Conservation (phyloP, 169 alveolate species). For the Plasmodium vivax region DNA sequence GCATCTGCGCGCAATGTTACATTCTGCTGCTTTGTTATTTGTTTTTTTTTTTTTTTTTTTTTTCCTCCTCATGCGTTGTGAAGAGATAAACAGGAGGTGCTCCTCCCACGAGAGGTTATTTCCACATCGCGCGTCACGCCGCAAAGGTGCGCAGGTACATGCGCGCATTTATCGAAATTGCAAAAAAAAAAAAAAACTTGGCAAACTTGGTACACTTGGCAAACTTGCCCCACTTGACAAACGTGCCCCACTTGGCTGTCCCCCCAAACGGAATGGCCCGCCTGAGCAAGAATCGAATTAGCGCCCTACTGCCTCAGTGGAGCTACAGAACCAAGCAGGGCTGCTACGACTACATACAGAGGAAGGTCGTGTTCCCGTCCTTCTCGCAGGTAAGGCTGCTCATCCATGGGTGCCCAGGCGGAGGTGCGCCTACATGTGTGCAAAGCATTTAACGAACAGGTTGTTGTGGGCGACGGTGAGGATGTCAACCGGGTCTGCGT, state of each 20-base stretch:
- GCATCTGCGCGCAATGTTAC: neutral
- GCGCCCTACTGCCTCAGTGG: conserved; percentile 30
- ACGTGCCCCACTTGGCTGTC: neutral
- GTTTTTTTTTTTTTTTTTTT: neutral
- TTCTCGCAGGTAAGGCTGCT: conserved; percentile 7
- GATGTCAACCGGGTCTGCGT: neutral
- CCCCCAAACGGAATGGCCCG: conserved; percentile 1
- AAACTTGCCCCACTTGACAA: neutral
- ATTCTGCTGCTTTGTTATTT: neutral
- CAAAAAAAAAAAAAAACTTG: too few relatives aligned
- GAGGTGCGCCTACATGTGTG: too few relatives aligned
- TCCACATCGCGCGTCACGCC: neutral
- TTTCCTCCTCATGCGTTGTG: neutral
- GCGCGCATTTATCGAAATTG: neutral
- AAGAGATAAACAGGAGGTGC: neutral
- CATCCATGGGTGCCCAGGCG: neutral
- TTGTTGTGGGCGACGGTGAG: neutral
- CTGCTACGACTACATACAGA: conserved; percentile 47
- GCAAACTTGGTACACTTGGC: neutral
- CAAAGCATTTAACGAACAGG: neutral
- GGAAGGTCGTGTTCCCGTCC: conserved; percentile 26
- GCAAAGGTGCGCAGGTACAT: neutral
- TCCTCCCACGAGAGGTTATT: neutral
- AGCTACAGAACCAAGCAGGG: conserved; percentile 16
- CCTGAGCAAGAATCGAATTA: conserved; percentile 1